Evolutionary conservation across 2,329 filamentous ascomycete species (phyloP).

Genomic region (Neofusicoccum laricinum): DNA sequence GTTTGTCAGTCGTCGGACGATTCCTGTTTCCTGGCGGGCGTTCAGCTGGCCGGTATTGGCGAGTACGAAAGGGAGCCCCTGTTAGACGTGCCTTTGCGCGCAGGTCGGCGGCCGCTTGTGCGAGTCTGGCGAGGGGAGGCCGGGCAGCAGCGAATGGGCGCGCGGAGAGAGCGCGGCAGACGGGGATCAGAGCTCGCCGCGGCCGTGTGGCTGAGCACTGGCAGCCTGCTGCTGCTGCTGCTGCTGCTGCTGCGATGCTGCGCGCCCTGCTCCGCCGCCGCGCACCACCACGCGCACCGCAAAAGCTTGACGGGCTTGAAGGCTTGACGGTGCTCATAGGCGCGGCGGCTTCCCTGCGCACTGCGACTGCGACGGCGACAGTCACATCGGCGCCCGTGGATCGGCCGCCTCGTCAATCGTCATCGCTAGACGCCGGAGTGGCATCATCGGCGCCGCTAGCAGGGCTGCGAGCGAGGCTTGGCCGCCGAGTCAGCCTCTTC

Average conservation of each 20-base stretch:
- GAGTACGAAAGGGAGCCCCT: constrained; percentile 2
- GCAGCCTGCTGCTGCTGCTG: neutral
- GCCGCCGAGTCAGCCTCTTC: constrained; percentile 3
- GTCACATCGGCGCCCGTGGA: neutral
- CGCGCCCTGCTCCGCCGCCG: neutral
- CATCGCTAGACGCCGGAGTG: constrained; percentile 4
- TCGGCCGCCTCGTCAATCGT: neutral
- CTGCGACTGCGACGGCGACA: no score
- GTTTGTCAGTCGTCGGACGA: neutral
- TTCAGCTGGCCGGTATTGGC: neutral
- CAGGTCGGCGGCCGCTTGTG: neutral
- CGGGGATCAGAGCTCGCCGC: neutral
- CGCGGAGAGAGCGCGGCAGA: neutral
- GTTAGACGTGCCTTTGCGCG: neutral
- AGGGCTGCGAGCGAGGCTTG: constrained; percentile 15
- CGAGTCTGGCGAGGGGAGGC: neutral
- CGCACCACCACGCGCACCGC: neutral
- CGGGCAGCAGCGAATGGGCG: neutral
- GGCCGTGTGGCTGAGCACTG: neutral
- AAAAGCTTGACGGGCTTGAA: neutral
- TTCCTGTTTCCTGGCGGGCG: neutral
- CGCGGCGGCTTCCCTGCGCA: neutral
- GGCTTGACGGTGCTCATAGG: neutral
- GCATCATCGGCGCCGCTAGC: constrained; percentile 9
- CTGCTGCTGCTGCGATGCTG: neutral